Percentiles rank a stretch among this genome's conserved stretches.
Conservation (phyloP, 2,329 filamentous ascomycete genomes). For the Ambrosiella cleistominuta region DNA sequence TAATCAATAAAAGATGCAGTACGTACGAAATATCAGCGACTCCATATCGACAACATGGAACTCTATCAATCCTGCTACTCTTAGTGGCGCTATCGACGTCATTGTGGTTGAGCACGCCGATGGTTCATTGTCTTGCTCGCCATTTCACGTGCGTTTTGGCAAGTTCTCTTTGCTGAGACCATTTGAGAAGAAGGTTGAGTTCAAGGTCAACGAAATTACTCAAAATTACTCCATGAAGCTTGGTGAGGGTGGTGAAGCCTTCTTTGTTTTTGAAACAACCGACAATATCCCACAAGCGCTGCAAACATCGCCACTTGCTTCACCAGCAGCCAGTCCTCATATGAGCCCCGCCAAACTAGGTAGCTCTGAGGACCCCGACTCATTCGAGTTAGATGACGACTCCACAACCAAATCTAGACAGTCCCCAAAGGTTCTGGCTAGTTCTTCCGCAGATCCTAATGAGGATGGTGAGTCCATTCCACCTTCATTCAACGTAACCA, state of each 20-base stretch:
- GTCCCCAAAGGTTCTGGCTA: constrained; percentile 30
- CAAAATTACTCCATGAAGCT: constrained; percentile 97
- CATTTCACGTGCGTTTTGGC: constrained; percentile 96
- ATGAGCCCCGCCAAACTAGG: constrained; percentile 25
- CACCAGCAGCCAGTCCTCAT: constrained; percentile 73
- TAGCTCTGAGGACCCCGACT: constrained; percentile 14
- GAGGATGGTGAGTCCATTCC: constrained; percentile 18
- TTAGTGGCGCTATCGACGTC: constrained; percentile 96
- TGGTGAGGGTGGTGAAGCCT: constrained; percentile 90
- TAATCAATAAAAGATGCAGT: constrained; percentile 53
- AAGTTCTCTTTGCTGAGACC: constrained; percentile 93
- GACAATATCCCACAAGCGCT: constrained; percentile 81
- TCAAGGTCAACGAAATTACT: constrained; percentile 80
- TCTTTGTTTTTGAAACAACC: constrained; percentile 94
- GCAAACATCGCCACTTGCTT: constrained; percentile 87
- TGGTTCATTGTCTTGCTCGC: constrained; percentile 75
- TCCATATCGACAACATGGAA: constrained; percentile 99
- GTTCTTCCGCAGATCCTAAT: constrained; percentile 19
- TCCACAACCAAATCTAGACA: constrained; percentile 41
- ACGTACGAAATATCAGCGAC: constrained; percentile 87
- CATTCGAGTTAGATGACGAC: constrained; percentile 38
- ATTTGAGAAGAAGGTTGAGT: constrained; percentile 98
- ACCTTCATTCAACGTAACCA: background rate
- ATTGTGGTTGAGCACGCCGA: constrained; percentile 96
- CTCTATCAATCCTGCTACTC: constrained; percentile 92